Base-by-base conservation (phyloP, 2,329 filamentous ascomycete species). In the Fusarium nematophilum region DNA sequence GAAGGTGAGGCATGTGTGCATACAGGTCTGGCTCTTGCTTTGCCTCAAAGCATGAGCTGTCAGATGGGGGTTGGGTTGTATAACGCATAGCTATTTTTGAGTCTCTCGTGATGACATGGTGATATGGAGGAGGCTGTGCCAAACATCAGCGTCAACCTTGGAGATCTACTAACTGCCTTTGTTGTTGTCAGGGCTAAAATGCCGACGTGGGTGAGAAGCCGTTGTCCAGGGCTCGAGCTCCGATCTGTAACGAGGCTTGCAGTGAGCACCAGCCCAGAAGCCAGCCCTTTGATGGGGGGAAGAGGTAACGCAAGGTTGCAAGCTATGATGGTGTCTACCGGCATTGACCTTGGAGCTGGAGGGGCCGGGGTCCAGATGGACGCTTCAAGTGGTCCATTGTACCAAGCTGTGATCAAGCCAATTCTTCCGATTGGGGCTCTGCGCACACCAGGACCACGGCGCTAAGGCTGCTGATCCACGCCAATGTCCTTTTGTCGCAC, bases 361-460 rank as follows among this genome's bases (percentile, higher is more conserved):
- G 39, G 26, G 37, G 26, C 49, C 56, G 58, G 36, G 38, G 34
- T 36, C 21, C 48, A 18, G 37, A 59, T 39, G 57, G 42, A 58
- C 33, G 40, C 58, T 53, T 25, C 30, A 31, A 64, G 42, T 46
- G 38, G 50, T 53, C 47, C 43, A 63, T 52, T 52, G 46, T 45
- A 52, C 52, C 53, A 57, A 58, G 65, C 53, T 63, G 59, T 64
- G 50, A 55, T 59, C 34, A 53, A 63, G 59, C 52, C 59, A 65
- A 68, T 68, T 69, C 64, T 70, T 72, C 70, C 70, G 70, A 72
- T 70, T 70, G 68, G 70, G 55, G 60, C 60, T 53, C 51, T 54
- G 53, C 39, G 31, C 52, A 27, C 56, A 58, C 52, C 43, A 46
- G 60, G 60, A 54, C 51, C 58, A 63, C 59, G 53, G 54, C 61